These are phyloP conservation scores for Cardamine occulta DNA, from an alignment of 345 rosid genomes.

Conservation along the genomic window DNA sequence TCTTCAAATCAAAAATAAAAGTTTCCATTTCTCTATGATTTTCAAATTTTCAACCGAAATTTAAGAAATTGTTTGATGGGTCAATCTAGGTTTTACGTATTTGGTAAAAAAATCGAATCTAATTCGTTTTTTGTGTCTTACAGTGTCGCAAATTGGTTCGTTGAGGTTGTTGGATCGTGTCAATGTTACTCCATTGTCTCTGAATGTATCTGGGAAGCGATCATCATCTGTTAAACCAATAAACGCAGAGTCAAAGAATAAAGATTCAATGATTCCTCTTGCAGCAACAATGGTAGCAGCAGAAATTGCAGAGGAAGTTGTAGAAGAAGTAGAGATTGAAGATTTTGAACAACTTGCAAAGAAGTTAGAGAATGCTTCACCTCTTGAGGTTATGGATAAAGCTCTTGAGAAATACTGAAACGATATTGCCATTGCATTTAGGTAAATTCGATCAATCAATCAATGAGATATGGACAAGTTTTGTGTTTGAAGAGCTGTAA, in stretches of 20 bases:
- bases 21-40: background rate
- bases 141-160: constrained; percentile 65
- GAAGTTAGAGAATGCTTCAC: constrained; percentile 67
- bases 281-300: constrained; percentile 46
- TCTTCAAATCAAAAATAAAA: background rate
- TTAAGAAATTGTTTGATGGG: constrained; percentile 22
- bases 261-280: constrained; percentile 34
- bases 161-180: constrained; percentile 54
- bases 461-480: background rate
- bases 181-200: constrained; percentile 37
- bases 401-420: constrained; percentile 81
- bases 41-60: background rate
- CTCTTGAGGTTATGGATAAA: constrained; percentile 83
- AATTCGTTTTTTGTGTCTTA: background rate
- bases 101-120: background rate
- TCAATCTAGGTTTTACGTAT: background rate
- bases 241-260: constrained; percentile 63
- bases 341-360: constrained; percentile 64
- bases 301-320: constrained; percentile 56
- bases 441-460: constrained; percentile 47
- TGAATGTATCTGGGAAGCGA: constrained; percentile 53
- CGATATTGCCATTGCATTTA: constrained; percentile 94
- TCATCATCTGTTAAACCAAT: constrained; percentile 51
- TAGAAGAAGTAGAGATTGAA: constrained; percentile 47
- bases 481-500: no score